These are phyloP conservation scores for Polysphondylium violaceum DNA, from an alignment of 78 protist genomes.

Conservation along the genomic window DNA sequence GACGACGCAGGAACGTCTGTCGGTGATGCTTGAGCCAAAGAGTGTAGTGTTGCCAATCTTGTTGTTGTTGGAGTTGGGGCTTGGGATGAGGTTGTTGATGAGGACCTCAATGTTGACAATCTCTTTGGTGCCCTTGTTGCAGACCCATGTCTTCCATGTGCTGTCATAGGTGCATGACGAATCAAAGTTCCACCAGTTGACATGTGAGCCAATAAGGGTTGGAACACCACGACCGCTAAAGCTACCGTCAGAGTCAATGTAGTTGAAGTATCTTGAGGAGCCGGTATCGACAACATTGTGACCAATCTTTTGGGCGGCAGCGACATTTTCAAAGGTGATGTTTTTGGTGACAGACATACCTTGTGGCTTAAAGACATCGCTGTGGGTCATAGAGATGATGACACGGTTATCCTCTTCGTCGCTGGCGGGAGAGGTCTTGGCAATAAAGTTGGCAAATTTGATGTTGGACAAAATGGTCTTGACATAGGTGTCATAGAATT, in stretches of 20 bases:
- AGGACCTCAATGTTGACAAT: constrained; percentile 4
- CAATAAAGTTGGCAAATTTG: constrained; percentile 49
- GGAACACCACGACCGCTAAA: constrained; percentile 6
- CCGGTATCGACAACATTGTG: constrained; percentile 46
- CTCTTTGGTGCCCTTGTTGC: constrained; percentile 7
- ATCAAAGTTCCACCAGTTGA: constrained; percentile 70
- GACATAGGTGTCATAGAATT: constrained; percentile 82
- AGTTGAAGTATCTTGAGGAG: constrained; percentile 55
- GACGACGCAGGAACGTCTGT: constrained; percentile 3
- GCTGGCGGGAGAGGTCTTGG: background rate
- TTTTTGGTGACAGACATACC: constrained; percentile 42
- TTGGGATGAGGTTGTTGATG: background rate
- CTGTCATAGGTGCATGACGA: constrained; percentile 7
- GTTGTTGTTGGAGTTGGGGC: background rate
- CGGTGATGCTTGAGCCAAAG: constrained; percentile 37
- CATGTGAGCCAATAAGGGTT: constrained; percentile 42
- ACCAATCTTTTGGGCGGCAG: constrained; percentile 9
- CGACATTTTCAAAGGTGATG: constrained; percentile 27
- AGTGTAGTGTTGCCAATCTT: constrained; percentile 18
- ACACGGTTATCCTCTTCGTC: constrained; percentile 50
- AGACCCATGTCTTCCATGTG: constrained; percentile 18
- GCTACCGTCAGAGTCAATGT: constrained; percentile 59
- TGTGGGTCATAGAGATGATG: constrained; percentile 79
- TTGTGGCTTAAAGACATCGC: constrained; percentile 81
- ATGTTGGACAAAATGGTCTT: constrained; percentile 69